These are phyloP conservation scores for Pascua guehoae DNA, from an alignment of 1,284 basidiomycete species.

Conservation along the genomic window DNA sequence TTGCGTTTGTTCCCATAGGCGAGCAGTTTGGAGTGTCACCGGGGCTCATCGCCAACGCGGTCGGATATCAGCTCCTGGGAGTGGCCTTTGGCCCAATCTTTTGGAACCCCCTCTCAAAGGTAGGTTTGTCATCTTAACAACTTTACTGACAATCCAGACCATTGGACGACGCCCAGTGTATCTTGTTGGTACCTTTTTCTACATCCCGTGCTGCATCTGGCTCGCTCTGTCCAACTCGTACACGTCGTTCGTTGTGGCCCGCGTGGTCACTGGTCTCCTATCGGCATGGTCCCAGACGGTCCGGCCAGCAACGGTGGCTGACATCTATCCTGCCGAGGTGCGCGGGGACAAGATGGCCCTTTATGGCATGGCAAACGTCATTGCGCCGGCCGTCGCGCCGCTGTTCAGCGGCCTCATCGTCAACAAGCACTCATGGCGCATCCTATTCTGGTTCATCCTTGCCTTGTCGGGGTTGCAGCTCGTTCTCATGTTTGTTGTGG, in stretches of 20 bases:
- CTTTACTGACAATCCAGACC: conserved; percentile 13
- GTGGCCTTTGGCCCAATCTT: conserved; percentile 44
- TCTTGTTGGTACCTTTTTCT: conserved; percentile 41
- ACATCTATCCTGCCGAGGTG: conserved; percentile 34
- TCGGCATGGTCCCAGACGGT: conserved; percentile 30
- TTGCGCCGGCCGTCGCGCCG: conserved; percentile 40
- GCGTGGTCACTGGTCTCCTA: conserved; percentile 29
- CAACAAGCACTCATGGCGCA: conserved; percentile 26
- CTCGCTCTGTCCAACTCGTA: conserved; percentile 30
- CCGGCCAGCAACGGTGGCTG: conserved; percentile 30
- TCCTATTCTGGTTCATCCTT: conserved; percentile 41
- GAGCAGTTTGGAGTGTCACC: conserved; percentile 19
- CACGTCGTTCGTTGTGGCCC: conserved; percentile 21
- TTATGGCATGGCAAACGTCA: conserved; percentile 31
- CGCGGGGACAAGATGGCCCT: conserved; percentile 42
- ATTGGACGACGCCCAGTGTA: conserved; percentile 43
- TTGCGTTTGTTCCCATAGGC: conserved; percentile 12
- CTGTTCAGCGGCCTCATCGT: conserved; percentile 40
- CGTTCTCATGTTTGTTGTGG: conserved; percentile 27
- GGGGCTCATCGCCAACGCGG: conserved; percentile 37
- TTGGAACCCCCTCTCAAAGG: conserved; percentile 29
- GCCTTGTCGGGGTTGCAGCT: conserved; percentile 25
- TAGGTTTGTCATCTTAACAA: not conserved
- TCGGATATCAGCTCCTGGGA: conserved; percentile 46
- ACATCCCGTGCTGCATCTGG: conserved; percentile 44